Evolutionary conservation across 805 yeast genomes (phyloP), one percentile per base, ranked within the genome.

Genomic region (Metschnikowia reukaufii): DNA sequence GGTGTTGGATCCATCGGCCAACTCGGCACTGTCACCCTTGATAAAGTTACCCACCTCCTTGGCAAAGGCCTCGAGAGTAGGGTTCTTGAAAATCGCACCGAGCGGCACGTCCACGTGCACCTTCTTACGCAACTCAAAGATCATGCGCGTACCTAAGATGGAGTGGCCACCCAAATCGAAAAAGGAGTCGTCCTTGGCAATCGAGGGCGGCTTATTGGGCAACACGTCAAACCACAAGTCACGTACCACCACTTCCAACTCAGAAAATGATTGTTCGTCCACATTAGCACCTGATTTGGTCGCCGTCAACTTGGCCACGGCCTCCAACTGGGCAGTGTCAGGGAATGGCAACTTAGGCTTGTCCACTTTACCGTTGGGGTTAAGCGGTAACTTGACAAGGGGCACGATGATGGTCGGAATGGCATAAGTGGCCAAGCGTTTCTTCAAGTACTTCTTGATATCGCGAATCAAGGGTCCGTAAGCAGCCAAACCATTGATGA

Each of bases 121-220:
- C 55, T 77, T 78, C 70, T 86, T 85, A 64, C 97, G 81, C 57
- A 94, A 78, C 56, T 87, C 91, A 60, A 94, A 94, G 51, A 94
- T 92, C 97, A 94, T 90, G 64, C 95, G 81, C 0, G 99, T 95
- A 6, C 98, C 98, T 52, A 94, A 74, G 59, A 94, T 92, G 1
- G 98, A 92, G 67, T 94, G 99, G 2, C 99, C 99, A 49, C 99
- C 99, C 44, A 95, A 72, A 63, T 94, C 99, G 61, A 94, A 94
- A 79, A 94, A 94, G 1, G 96, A 87, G 65, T 94, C 99, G 2
- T 79, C 78, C 29, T 85, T 84, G 25, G 84, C 74, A 36, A 90
- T 77, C 2, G 86, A 70, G 1, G 92, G 85, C 6, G 97, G 97
- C 52, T 81, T 78, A 55, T 82, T 86, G 36, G 98, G 98, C 56